Percentiles rank a stretch among this genome's conserved stretches.
Conservation (phyloP, 2,329 filamentous ascomycete genomes). For the Pseudogymnoascus sp. region DNA sequence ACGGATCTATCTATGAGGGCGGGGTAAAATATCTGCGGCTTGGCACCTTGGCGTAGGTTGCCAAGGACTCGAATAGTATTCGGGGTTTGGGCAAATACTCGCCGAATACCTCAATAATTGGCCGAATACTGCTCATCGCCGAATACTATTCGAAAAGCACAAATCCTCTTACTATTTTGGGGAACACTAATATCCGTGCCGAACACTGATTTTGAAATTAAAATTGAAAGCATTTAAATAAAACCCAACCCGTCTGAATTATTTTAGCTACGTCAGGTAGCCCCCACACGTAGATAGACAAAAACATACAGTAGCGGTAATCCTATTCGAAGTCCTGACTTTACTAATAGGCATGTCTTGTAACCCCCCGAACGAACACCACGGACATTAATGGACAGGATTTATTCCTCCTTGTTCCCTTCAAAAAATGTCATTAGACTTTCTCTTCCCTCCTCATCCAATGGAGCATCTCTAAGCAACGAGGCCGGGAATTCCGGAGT, state of each 20-base stretch:
- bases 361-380: neutral
- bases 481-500: neutral
- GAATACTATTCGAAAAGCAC: constrained; percentile 27
- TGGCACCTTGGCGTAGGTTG: constrained; percentile 15
- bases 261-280: too few relatives aligned
- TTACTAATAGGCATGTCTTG: neutral
- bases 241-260: too few relatives aligned
- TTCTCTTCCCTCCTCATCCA: neutral
- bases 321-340: too few relatives aligned
- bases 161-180: constrained; percentile 16
- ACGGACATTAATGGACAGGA: neutral
- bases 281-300: too few relatives aligned
- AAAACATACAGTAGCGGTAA: too few relatives aligned
- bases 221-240: too few relatives aligned
- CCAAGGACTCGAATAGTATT: too few relatives aligned
- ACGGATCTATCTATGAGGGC: neutral
- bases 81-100: too few relatives aligned
- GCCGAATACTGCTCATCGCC: constrained; percentile 10
- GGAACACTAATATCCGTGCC: too few relatives aligned
- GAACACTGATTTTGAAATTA: too few relatives aligned
- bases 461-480: neutral
- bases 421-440: neutral
- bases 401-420: neutral
- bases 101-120: neutral
- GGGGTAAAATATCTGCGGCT: constrained; percentile 4